Base-by-base conservation (phyloP, 2,329 filamentous ascomycete genomes). In the Talaromyces sp. region DNA sequence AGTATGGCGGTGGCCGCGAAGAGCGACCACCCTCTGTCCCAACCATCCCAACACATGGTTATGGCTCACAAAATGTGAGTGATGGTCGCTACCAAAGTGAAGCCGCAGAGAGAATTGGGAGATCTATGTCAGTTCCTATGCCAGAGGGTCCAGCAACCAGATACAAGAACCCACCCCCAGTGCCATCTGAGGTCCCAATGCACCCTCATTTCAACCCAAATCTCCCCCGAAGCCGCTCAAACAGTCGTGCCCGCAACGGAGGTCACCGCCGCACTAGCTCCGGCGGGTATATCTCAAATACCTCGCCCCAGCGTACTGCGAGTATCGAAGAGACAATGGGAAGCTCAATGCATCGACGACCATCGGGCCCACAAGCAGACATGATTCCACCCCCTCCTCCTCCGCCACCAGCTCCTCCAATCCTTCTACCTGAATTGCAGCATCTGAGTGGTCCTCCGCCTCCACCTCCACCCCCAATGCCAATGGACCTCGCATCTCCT, bases 401-500 rank as follows among this genome's bases (percentile, higher is more conserved):
- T 7, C 61, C 36, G 10, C 36, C 36, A 9, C 36, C 36, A 4
- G 16, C 60, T 20, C 80, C 81, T 11, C 79, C 81, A n/a, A n/a
- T n/a, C 9, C 71, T 85, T 9, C 75, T 87, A 16, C 81, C 84
- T 6, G 82, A 87, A 63, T 75, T 87, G 9, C 83, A 85, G 63
- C 84, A 86, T 66, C 73, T 87, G 14, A 80, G 78, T 20, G 74
- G 69, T 9, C 81, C 82, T 10, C 81, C 82, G 1, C 79, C 80
- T 2, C 79, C 77, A 14, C 78, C 78, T 19, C 77, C 77, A n/a
- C 66, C 73, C 10, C 76, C 78, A 7, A 46, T 62, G 17, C 61
- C 62, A 13, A 61, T 60, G 22, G 58, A 61, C 11, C 57, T 62
- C 1, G 22, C 52, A 19, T 73, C 70, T 2, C 65, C 66, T 0